Conservation (phyloP, 2,329 filamentous ascomycete species). For the Alternaria ventricosa region DNA sequence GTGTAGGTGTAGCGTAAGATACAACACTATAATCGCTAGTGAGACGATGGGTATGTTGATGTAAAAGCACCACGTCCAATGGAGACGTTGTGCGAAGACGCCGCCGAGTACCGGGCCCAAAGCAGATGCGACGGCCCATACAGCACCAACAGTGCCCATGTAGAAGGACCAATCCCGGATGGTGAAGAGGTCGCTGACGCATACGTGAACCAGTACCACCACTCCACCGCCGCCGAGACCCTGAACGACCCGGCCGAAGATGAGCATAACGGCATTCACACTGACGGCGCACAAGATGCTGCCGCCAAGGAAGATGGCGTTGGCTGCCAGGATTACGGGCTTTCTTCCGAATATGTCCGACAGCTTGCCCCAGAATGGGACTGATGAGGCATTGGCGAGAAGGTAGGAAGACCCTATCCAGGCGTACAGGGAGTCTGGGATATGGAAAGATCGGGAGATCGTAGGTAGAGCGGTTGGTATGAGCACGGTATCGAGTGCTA, state of each 20-base stretch:
- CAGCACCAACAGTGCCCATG: slow-evolving; percentile 58
- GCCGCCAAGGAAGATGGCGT: slow-evolving; percentile 56
- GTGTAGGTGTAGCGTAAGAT: slow-evolving; percentile 61
- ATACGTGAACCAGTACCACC: slow-evolving; percentile 60
- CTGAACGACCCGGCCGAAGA: slow-evolving; percentile 61
- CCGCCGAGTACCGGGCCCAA: slow-evolving; percentile 62
- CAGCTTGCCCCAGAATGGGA: slow-evolving; percentile 52
- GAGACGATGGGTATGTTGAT: slow-evolving; percentile 57
- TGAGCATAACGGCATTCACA: slow-evolving; percentile 58
- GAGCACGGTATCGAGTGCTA: slow-evolving; percentile 61
- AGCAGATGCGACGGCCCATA: slow-evolving; percentile 63
- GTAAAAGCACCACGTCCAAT: slow-evolving; percentile 61
- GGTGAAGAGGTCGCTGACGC: slow-evolving; percentile 62
- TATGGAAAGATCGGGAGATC: slow-evolving; percentile 66
- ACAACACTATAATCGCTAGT: slow-evolving; percentile 55
- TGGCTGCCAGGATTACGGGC: slow-evolving; percentile 42
- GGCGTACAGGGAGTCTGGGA: slow-evolving; percentile 72
- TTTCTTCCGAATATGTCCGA: slow-evolving; percentile 50
- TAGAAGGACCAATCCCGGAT: slow-evolving; percentile 56
- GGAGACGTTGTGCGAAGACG: slow-evolving; percentile 53
- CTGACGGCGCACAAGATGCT: slow-evolving; percentile 60
- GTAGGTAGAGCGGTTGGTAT: slow-evolving; percentile 71
- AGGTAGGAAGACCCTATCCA: slow-evolving; percentile 69
- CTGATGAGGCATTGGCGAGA: slow-evolving; percentile 47
- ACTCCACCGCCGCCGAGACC: slow-evolving; percentile 62